phyloP scores from a whole-genome alignment of 768 basidiomycete species.

The Arthromyces matolae region DNA sequence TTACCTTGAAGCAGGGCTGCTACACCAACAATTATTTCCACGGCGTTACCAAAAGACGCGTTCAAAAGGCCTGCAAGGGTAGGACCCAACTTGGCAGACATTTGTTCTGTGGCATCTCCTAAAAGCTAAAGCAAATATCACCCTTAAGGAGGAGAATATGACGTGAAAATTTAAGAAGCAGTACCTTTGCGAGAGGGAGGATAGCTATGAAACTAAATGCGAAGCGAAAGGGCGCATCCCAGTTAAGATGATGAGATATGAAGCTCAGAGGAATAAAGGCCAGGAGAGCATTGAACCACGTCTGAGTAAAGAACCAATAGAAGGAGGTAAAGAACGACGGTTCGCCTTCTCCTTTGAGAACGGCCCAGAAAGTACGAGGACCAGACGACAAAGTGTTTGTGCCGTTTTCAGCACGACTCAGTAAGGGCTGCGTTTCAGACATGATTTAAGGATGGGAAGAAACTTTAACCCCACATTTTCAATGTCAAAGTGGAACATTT shows the following conservation, averaged over 20 bases:
- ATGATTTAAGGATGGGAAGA: conserved; percentile 19
- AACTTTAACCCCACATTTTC: not conserved
- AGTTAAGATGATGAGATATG: conserved; percentile 57
- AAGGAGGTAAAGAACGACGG: conserved; percentile 59
- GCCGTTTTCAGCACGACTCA: conserved; percentile 2
- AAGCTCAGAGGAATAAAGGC: conserved; percentile 75
- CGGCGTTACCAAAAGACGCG: conserved; percentile 79
- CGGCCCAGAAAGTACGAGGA: conserved; percentile 26
- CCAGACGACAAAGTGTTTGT: conserved; percentile 1
- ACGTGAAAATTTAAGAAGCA: conserved; percentile 1
- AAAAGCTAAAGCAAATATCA: conserved; percentile 46
- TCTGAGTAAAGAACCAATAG: conserved; percentile 56
- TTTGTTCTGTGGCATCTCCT: conserved; percentile 79
- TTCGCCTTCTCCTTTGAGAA: conserved; percentile 59
- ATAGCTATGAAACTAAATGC: conserved; percentile 78
- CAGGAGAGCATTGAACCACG: conserved; percentile 74
- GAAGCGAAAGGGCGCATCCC: conserved; percentile 78
- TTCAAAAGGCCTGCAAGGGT: conserved; percentile 86
- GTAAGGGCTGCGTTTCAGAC: conserved; percentile 20
- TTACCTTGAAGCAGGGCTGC: conserved; percentile 77
- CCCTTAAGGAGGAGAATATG: not conserved
- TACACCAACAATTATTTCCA: conserved; percentile 87
- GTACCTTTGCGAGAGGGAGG: conserved; percentile 81
- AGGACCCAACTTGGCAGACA: conserved; percentile 74
- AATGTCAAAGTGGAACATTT: not conserved